A percentile compares a stretch with the other conserved stretches of the same genome.
Conservation (phyloP, 2,329 filamentous ascomycete genomes). For the Penicillium oxalicum region DNA sequence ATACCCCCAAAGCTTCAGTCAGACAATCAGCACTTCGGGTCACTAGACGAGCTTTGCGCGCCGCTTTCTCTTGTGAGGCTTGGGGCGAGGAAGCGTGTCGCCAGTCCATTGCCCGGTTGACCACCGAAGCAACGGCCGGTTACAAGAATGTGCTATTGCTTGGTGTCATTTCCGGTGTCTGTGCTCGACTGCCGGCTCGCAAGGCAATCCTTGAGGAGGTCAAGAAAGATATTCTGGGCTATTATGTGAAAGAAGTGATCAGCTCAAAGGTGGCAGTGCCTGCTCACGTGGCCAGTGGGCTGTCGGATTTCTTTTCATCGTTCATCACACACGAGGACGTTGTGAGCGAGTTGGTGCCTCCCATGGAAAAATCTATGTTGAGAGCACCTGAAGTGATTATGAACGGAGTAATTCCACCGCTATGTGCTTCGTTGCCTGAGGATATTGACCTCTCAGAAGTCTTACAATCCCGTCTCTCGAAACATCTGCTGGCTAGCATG, state of each 20-base stretch:
- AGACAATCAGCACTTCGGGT: conserved; percentile 68
- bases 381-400: conserved; percentile 86
- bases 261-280: conserved; percentile 69
- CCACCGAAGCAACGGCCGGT: conserved; percentile 59
- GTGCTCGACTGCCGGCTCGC: conserved; percentile 61
- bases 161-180: conserved; percentile 82
- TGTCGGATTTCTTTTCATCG: conserved; percentile 74
- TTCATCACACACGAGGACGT: conserved; percentile 72
- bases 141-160: conserved; percentile 71
- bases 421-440: conserved; percentile 64
- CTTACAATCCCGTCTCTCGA: conserved; percentile 67
- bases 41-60: conserved; percentile 72
- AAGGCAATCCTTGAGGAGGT: conserved; percentile 57
- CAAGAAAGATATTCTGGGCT: conserved; percentile 70
- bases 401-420: conserved; percentile 66
- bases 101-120: conserved; percentile 60
- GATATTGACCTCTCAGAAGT: conserved; percentile 71
- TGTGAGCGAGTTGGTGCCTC: conserved; percentile 66
- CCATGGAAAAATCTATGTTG: conserved; percentile 81
- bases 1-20: conserved; percentile 58
- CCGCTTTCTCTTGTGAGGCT: conserved; percentile 57
- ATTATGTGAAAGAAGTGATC: conserved; percentile 79
- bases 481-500: conserved; percentile 80
- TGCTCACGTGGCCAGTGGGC: conserved; percentile 62
- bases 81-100: conserved; percentile 57